A percentile compares a stretch with the other conserved stretches of the same genome.
phyloP scores from a whole-genome alignment of 495 filamentous ascomycete species.

The Monascus purpureus region DNA sequence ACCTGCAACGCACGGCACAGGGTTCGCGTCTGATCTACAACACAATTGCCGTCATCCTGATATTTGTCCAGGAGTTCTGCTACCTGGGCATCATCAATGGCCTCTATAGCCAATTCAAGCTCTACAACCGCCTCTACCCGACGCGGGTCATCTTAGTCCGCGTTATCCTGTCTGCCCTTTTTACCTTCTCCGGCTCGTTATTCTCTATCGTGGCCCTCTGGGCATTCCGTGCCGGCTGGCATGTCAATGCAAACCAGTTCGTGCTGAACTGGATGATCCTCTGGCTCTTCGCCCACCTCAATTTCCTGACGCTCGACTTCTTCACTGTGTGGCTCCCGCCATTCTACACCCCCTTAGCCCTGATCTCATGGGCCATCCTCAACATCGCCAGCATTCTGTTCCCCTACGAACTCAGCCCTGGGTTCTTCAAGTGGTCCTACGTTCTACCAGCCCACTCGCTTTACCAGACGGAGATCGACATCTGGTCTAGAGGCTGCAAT shows the following conservation, averaged over 20 bases:
- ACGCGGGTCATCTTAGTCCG: constrained; percentile 30
- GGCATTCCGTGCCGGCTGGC: constrained; percentile 35
- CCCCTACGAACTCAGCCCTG: constrained; percentile 31
- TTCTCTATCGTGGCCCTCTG: constrained; percentile 33
- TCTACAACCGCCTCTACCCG: constrained; percentile 22
- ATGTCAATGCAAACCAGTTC: constrained; percentile 32
- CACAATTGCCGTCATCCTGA: constrained; percentile 33
- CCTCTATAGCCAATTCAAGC: constrained; percentile 27
- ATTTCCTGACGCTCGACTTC: constrained; percentile 35
- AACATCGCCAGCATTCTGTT: constrained; percentile 33
- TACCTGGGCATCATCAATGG: constrained; percentile 29
- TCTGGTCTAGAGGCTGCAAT: constrained; percentile 37
- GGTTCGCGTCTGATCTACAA: constrained; percentile 38
- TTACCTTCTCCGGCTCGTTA: constrained; percentile 32
- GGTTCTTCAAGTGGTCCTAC: constrained; percentile 34
- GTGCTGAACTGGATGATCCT: constrained; percentile 30
- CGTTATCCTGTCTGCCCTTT: constrained; percentile 20
- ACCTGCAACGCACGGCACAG: constrained; percentile 34
- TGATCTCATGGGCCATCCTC: constrained; percentile 34
- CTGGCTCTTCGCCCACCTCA: constrained; percentile 39
- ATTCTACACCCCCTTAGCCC: constrained; percentile 27
- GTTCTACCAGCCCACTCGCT: constrained; percentile 32
- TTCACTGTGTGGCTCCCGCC: constrained; percentile 30
- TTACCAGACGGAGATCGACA: constrained; percentile 29
- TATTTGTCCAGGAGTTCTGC: constrained; percentile 41